Evolutionary conservation across 2,329 filamentous ascomycete species (phyloP).

Genomic region (Colletotrichum melonis): DNA sequence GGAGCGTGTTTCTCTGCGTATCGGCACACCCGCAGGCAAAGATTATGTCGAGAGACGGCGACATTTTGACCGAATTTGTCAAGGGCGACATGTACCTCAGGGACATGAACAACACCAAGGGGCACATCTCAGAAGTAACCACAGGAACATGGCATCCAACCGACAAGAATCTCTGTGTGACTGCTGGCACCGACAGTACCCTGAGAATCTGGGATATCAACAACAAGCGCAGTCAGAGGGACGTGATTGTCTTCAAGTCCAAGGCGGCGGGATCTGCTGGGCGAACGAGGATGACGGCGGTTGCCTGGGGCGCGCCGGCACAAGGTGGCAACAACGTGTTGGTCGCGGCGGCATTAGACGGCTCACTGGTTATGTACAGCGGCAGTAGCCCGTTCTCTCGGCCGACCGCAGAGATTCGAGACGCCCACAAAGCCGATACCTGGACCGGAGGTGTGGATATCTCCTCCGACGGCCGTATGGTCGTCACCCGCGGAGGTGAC

Average conservation of each 20-base stretch:
- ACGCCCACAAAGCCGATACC: conserved; percentile 84
- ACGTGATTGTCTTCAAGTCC: conserved; percentile 96
- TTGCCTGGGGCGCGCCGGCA: conserved; percentile 82
- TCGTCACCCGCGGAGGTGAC: conserved; percentile 92
- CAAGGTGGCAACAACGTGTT: conserved; percentile 85
- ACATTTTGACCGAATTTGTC: conserved; percentile 85
- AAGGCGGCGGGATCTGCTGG: conserved; percentile 88
- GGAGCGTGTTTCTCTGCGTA: conserved; percentile 85
- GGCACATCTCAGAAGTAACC: conserved; percentile 92
- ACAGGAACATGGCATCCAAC: conserved; percentile 92
- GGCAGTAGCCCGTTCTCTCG: conserved; percentile 88
- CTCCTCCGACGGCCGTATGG: conserved; percentile 88
- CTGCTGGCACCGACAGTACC: conserved; percentile 94
- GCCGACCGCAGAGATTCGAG: conserved; percentile 83
- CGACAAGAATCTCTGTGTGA: conserved; percentile 86
- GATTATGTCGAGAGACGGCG: conserved; percentile 89
- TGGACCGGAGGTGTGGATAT: conserved; percentile 96
- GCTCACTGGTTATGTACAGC: conserved; percentile 90
- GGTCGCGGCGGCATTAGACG: conserved; percentile 86
- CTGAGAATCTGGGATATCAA: conserved; percentile 98
- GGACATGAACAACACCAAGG: conserved; percentile 98
- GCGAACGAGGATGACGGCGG: conserved; percentile 91
- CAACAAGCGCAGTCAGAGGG: conserved; percentile 87
- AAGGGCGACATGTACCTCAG: conserved; percentile 99
- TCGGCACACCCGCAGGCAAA: conserved; percentile 91